A percentile compares a stretch with the other conserved stretches of the same genome.
Conservation (phyloP, 2,329 filamentous ascomycete genomes). For the Zymoseptoria pseudotritici region DNA sequence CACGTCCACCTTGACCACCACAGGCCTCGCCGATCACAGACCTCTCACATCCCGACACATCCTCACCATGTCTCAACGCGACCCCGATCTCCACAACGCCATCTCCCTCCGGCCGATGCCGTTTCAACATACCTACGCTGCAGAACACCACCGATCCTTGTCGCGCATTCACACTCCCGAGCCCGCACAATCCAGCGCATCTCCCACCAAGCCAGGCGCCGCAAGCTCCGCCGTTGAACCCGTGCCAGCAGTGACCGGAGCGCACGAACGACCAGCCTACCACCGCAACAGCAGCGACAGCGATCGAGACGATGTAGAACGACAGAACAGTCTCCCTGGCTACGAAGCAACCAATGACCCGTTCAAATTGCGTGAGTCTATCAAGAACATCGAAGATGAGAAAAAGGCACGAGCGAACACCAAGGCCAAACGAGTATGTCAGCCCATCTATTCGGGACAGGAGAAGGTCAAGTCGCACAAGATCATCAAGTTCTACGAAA, state of each 20-base stretch:
- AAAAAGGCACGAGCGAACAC: constrained; percentile 71
- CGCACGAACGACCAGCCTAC: constrained; percentile 26
- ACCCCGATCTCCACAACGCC: constrained; percentile 42
- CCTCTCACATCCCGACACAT: not conserved
- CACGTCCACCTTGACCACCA: not conserved
- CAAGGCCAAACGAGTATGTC: constrained; percentile 59
- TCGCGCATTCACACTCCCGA: constrained; percentile 15
- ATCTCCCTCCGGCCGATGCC: constrained; percentile 43
- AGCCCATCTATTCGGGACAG: constrained; percentile 37
- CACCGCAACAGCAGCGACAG: constrained; percentile 24
- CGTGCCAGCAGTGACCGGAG: constrained; percentile 24
- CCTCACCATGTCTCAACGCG: constrained; percentile 21
- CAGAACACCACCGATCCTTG: constrained; percentile 24
- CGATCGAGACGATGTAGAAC: constrained; percentile 35
- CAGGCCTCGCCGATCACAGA: not conserved
- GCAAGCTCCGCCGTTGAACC: constrained; percentile 19
- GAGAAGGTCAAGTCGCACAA: constrained; percentile 44
- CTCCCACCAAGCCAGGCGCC: constrained; percentile 14
- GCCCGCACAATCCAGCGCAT: constrained; percentile 19
- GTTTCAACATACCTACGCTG: constrained; percentile 30
- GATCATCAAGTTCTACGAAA: constrained; percentile 75
- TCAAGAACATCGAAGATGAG: constrained; percentile 73
- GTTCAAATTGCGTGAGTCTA: constrained; percentile 65
- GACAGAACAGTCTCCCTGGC: constrained; percentile 45
- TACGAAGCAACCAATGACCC: constrained; percentile 66